Conservation (phyloP, 2,329 filamentous ascomycete species). For the Talaromyces sp. region DNA sequence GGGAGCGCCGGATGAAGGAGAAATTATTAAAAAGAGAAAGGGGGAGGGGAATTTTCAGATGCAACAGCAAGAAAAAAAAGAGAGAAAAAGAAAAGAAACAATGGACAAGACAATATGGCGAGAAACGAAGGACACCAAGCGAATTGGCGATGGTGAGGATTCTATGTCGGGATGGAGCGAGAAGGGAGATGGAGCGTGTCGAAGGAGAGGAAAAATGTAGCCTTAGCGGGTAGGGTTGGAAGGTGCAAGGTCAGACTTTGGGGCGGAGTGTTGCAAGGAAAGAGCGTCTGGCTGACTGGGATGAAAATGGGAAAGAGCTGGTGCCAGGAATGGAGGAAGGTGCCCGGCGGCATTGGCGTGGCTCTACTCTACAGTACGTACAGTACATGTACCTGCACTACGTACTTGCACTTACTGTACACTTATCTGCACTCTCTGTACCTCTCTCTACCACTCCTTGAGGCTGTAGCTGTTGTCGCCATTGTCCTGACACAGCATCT, state of each 20-base stretch:
- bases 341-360: background rate
- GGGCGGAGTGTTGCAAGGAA: slow-evolving; percentile 13
- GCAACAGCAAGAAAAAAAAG: slow-evolving; percentile 16
- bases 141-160: slow-evolving; percentile 14
- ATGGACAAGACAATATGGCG: slow-evolving; percentile 26
- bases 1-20: slow-evolving; percentile 14
- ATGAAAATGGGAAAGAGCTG: slow-evolving; percentile 22
- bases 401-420: background rate
- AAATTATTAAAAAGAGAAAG: slow-evolving; percentile 1
- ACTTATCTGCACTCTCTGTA: background rate
- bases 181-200: slow-evolving; percentile 22
- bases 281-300: slow-evolving; percentile 16
- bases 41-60: slow-evolving; percentile 5
- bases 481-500: background rate
- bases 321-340: slow-evolving; percentile 14
- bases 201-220: slow-evolving; percentile 11
- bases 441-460: background rate
- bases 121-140: slow-evolving; percentile 24
- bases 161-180: slow-evolving; percentile 17
- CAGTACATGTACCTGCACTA: too few relatives aligned
- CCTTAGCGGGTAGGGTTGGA: background rate
- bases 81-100: slow-evolving; percentile 22
- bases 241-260: slow-evolving; percentile 1
- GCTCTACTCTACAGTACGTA: too few relatives aligned
- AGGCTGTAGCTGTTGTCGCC: background rate